These are phyloP conservation scores for Trichopus zeylanicus DNA, from an alignment of 116 monocot species.

Conservation along the genomic window DNA sequence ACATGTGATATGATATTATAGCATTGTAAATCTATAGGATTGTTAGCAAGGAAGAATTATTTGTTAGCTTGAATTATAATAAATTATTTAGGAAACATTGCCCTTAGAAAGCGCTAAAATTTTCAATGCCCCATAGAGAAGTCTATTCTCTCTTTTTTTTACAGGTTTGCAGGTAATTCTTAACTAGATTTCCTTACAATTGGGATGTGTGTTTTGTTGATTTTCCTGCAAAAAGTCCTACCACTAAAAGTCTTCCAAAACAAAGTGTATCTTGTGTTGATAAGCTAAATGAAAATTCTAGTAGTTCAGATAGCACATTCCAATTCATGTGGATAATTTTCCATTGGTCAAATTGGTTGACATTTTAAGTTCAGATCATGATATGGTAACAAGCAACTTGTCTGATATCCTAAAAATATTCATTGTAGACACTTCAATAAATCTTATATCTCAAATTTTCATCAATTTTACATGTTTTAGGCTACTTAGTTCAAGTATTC, in stretches of 20 bases:
- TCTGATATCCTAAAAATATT: neutral
- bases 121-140: neutral
- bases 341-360: neutral
- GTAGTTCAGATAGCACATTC: neutral
- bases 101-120: too few species aligned
- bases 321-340: neutral
- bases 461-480: too few species aligned
- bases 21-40: neutral
- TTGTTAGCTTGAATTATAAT: too few species aligned
- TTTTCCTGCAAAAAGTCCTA: conserved; percentile 4
- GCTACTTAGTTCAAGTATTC: too few species aligned
- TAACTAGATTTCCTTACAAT: conserved; percentile 31
- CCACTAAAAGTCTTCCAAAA: conserved; percentile 1
- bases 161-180: conserved; percentile 22
- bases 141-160: neutral
- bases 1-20: neutral
- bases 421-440: neutral
- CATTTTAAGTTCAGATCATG: neutral
- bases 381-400: neutral
- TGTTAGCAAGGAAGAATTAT: too few species aligned
- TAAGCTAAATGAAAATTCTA: neutral
- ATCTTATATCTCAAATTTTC: neutral
- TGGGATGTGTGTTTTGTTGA: conserved; percentile 28
- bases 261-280: neutral
- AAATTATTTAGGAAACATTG: too few species aligned